Evolutionary conservation across 1,284 basidiomycete species (phyloP).

Genomic region (Cystobasidium pallidum): DNA sequence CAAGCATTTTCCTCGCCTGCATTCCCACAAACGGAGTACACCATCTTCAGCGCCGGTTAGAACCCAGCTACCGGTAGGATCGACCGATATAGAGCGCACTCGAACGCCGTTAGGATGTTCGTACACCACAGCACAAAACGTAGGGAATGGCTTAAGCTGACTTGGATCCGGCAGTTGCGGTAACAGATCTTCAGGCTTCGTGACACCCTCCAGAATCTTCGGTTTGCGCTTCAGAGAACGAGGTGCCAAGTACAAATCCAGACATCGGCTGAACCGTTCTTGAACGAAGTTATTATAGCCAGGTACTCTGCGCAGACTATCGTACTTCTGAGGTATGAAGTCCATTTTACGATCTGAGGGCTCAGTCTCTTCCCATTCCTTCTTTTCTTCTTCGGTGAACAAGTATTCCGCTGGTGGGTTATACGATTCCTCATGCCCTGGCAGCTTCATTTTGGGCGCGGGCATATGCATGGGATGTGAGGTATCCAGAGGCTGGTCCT

Average conservation of each 20-base stretch:
- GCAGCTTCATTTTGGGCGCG: conserved; percentile 87
- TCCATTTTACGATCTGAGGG: conserved; percentile 89
- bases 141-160: conserved; percentile 93
- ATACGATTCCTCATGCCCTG: conserved; percentile 92
- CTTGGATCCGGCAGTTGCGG: conserved; percentile 94
- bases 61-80: conserved; percentile 88
- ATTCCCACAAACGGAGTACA: conserved; percentile 86
- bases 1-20: conserved; percentile 86
- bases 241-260: conserved; percentile 96
- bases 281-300: conserved; percentile 91
- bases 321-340: conserved; percentile 86
- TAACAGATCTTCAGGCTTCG: conserved; percentile 76
- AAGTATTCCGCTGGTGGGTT: conserved; percentile 98
- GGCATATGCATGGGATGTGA: conserved; percentile 76
- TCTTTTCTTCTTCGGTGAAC: conserved; percentile 81
- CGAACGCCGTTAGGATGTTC: conserved; percentile 67
- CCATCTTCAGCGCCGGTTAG: conserved; percentile 91
- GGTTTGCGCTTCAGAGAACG: conserved; percentile 72
- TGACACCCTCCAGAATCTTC: conserved; percentile 79
- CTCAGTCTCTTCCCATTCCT: conserved; percentile 82
- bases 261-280: conserved; percentile 89
- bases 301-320: conserved; percentile 83
- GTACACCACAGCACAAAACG: conserved; percentile 75
- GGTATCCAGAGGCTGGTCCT: conserved; percentile 55
- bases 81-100: conserved; percentile 76